Percentiles rank a stretch among this genome's conserved stretches.
These are phyloP conservation scores for Leishmania amazonensis DNA, from an alignment of 208 protist genomes.

Conservation along the genomic window DNA sequence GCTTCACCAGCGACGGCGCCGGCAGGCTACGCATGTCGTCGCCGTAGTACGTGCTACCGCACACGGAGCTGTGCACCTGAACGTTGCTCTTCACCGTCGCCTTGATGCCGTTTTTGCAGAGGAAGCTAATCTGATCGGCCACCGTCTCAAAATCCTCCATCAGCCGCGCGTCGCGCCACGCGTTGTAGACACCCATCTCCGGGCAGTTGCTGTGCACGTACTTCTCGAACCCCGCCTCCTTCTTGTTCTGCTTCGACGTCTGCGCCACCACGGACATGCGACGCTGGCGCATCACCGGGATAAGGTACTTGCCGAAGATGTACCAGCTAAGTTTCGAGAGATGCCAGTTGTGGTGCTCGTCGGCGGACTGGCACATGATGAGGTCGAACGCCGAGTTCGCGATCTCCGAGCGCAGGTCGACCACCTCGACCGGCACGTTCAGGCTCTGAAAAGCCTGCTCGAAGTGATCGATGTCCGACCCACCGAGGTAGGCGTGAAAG, in stretches of 20 bases:
- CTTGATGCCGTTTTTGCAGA: constrained; percentile 78
- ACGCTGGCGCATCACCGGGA: constrained; percentile 73
- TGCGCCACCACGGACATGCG: constrained; percentile 89
- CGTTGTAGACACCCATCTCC: constrained; percentile 90
- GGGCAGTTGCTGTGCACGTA: constrained; percentile 85
- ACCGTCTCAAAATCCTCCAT: constrained; percentile 82
- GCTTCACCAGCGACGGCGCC: constrained; percentile 58
- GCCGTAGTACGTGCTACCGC: constrained; percentile 84
- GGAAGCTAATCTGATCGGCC: constrained; percentile 78
- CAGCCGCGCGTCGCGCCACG: constrained; percentile 86
- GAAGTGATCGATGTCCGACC: constrained; percentile 77
- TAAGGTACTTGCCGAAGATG: constrained; percentile 82
- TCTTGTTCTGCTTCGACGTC: constrained; percentile 82
- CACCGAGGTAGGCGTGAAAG: constrained; percentile 91
- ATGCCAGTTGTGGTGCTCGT: constrained; percentile 92
- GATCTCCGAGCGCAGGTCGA: constrained; percentile 90
- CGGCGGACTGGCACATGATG: constrained; percentile 78
- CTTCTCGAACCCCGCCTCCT: constrained; percentile 89
- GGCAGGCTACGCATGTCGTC: constrained; percentile 62
- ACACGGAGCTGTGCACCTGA: constrained; percentile 86
- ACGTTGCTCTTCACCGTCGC: constrained; percentile 49
- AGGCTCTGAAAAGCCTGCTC: constrained; percentile 73
- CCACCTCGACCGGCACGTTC: constrained; percentile 82
- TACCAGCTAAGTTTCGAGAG: constrained; percentile 81
- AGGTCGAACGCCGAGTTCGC: constrained; percentile 85